phyloP scores from a whole-genome alignment of 495 filamentous ascomycete species.

The Xylaria intraflava region DNA sequence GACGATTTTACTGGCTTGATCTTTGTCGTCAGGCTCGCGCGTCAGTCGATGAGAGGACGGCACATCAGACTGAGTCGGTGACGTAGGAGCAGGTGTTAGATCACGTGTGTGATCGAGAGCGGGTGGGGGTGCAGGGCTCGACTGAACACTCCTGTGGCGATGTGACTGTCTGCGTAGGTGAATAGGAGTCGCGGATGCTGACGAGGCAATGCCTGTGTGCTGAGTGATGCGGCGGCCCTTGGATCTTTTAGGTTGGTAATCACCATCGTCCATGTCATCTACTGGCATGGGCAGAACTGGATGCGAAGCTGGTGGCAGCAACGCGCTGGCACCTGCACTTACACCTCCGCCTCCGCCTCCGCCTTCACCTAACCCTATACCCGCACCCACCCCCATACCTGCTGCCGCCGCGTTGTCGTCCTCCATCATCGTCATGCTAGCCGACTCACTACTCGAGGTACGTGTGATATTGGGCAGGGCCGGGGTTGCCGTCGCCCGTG shows the following conservation, averaged over 20 bases:
- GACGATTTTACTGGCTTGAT: conserved; percentile 32
- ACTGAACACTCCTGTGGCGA: conserved; percentile 17
- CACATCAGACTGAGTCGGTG: conserved; percentile 8
- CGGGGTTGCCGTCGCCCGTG: conserved; percentile 7
- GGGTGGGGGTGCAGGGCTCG: conserved; percentile 11
- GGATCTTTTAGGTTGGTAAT: conserved; percentile 23
- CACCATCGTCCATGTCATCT: conserved; percentile 16
- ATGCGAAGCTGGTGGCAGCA: conserved; percentile 18
- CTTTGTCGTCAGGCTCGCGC: conserved; percentile 24
- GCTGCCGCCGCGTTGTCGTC: background rate
- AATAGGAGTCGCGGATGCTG: conserved; percentile 2
- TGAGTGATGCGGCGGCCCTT: conserved; percentile 15
- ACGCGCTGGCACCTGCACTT: conserved; percentile 4
- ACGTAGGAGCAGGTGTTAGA: conserved; percentile 7
- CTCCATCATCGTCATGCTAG: background rate
- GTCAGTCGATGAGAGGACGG: conserved; percentile 10
- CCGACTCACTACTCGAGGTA: background rate
- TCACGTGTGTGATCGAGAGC: conserved; percentile 2
- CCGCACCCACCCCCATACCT: background rate
- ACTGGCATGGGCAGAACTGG: conserved; percentile 10
- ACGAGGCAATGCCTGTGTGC: background rate
- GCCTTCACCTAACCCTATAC: background rate
- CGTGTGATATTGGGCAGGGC: conserved; percentile 3
- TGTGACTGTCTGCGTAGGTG: conserved; percentile 19
- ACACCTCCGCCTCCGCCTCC: background rate